Percentiles rank a stretch among this genome's conserved stretches.
phyloP scores from a whole-genome alignment of 2,329 filamentous ascomycete species.

The Cladosporium oxysporum region DNA sequence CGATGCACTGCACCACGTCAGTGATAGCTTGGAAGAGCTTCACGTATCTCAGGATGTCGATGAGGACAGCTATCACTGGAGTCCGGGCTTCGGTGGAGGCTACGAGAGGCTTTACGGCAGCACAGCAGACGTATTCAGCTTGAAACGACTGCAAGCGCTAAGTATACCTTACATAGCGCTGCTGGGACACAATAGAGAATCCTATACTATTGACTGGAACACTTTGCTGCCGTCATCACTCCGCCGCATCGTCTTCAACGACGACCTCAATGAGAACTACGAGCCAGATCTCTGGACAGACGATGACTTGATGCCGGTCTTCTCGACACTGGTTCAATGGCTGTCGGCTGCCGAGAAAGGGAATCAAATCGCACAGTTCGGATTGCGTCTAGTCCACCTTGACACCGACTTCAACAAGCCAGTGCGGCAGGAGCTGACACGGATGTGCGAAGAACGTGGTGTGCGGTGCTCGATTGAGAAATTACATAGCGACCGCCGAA shows the following conservation, averaged over 20 bases:
- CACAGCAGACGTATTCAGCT: neutral
- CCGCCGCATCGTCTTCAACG: constrained; percentile 3
- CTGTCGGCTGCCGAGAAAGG: neutral
- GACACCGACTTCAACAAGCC: neutral
- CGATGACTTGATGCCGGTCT: neutral
- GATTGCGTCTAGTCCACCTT: neutral
- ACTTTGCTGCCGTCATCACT: constrained; percentile 9
- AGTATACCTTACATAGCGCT: constrained; percentile 11
- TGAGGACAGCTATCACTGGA: neutral
- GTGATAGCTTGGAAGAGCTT: constrained; percentile 13
- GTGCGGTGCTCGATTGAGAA: constrained; percentile 12
- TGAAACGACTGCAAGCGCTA: constrained; percentile 1
- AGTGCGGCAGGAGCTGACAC: constrained; percentile 9
- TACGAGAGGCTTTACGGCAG: neutral
- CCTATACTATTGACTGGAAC: neutral
- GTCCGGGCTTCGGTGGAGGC: neutral
- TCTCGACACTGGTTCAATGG: constrained; percentile 9
- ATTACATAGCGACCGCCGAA: neutral
- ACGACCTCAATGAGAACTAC: neutral
- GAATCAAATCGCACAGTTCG: neutral
- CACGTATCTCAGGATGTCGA: constrained; percentile 8
- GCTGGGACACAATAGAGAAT: neutral
- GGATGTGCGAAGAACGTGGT: neutral
- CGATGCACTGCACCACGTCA: constrained; percentile 14
- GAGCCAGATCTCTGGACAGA: neutral